Conservation (phyloP, 305 asterid genomes). For the Striga hermonthica region DNA sequence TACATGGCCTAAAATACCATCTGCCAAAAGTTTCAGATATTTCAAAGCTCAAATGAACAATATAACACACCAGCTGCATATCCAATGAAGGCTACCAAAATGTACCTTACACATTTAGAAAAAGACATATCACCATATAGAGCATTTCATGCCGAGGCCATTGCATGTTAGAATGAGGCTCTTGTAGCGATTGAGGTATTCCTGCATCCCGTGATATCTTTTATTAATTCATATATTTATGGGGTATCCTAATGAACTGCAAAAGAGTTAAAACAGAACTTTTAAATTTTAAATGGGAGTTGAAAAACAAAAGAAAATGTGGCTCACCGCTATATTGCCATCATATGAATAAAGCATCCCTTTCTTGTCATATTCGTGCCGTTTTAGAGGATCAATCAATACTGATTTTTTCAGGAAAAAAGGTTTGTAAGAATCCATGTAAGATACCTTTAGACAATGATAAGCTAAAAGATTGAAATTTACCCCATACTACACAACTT, state of each 20-base stretch:
- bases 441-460: not conserved
- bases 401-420: constrained; percentile 45
- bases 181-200: constrained; percentile 85
- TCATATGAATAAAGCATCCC: constrained; percentile 65
- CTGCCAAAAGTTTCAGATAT: not conserved
- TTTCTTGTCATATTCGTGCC: constrained; percentile 78
- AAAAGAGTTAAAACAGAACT: not conserved
- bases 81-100: not conserved
- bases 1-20: not conserved
- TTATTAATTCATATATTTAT: not conserved
- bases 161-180: constrained; percentile 88
- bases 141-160: constrained; percentile 88
- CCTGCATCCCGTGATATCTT: constrained; percentile 44
- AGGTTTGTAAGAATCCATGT: no score
- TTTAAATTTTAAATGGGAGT: no score
- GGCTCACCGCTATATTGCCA: constrained; percentile 55
- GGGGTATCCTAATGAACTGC: not conserved
- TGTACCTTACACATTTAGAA: not conserved
- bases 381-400: constrained; percentile 72
- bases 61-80: not conserved
- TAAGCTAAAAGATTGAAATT: not conserved
- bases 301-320: not conserved
- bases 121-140: constrained; percentile 49
- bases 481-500: not conserved
- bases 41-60: not conserved